phyloP scores from a whole-genome alignment of 192 early-diverging fungal species.

The Coemansia sp. region DNA sequence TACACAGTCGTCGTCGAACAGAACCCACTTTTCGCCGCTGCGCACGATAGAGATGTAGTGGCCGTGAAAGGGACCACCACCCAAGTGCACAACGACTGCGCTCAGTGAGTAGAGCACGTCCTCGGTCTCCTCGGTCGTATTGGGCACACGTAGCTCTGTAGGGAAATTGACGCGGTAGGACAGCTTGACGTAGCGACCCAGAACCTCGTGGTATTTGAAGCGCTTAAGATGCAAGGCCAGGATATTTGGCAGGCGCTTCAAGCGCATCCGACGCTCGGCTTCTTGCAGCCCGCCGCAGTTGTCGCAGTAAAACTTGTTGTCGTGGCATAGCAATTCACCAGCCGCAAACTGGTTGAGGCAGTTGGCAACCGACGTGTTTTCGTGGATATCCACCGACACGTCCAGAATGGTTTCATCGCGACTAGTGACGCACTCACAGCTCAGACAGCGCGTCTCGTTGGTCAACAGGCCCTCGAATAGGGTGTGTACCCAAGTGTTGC shows the following conservation, averaged over 20 bases:
- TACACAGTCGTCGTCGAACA: constrained; percentile 98
- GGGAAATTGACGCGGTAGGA: constrained; percentile 95
- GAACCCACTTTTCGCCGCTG: constrained; percentile 81
- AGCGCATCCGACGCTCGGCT: constrained; percentile 97
- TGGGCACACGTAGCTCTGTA: constrained; percentile 90
- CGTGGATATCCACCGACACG: constrained; percentile 94
- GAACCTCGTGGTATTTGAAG: constrained; percentile 95
- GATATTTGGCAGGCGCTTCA: constrained; percentile 91
- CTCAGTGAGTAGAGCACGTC: constrained; percentile 87
- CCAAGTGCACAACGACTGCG: constrained; percentile 93
- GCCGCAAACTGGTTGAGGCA: constrained; percentile 97
- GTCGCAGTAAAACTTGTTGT: constrained; percentile 99
- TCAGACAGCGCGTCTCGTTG: constrained; percentile 97
- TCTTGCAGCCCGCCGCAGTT: constrained; percentile 93
- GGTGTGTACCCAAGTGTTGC: constrained; percentile 87
- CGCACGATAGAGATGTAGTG: constrained; percentile 95
- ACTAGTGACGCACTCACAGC: constrained; percentile 93
- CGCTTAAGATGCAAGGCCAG: constrained; percentile 95
- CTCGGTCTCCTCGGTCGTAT: constrained; percentile 88
- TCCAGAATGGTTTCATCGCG: constrained; percentile 95
- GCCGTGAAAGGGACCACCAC: constrained; percentile 93
- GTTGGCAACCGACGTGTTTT: constrained; percentile 89
- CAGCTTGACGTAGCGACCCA: constrained; percentile 91
- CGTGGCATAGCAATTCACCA: constrained; percentile 91
- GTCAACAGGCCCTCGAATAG: constrained; percentile 94